A percentile compares a stretch with the other conserved stretches of the same genome.
Conservation (phyloP, 108 stramenopile genomes). For the Aureococcus anophagefferens region DNA sequence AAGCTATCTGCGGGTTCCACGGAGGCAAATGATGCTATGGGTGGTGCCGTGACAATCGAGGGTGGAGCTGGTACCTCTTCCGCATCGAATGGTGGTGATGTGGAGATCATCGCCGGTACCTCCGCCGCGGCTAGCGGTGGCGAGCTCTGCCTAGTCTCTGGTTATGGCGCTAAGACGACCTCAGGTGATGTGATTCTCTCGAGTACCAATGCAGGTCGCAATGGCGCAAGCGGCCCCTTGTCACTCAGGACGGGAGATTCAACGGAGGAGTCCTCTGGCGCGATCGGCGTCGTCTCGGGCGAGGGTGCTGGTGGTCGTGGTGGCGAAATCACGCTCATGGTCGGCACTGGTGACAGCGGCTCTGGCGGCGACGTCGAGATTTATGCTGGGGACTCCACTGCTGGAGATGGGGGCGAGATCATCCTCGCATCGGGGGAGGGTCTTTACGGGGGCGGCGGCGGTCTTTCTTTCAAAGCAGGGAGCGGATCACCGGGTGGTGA, state of each 20-base stretch:
- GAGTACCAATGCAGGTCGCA: not conserved
- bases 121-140: not conserved
- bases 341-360: slow-evolving; percentile 20
- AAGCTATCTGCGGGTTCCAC: not conserved
- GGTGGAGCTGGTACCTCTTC: not conserved
- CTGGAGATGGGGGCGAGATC: slow-evolving; percentile 1
- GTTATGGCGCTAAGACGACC: not conserved
- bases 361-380: slow-evolving; percentile 26
- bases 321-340: slow-evolving; percentile 25
- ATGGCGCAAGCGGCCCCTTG: not conserved
- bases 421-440: slow-evolving; percentile 1
- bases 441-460: not conserved
- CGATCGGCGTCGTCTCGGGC: slow-evolving; percentile 18
- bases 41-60: not conserved
- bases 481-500: not conserved
- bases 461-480: not conserved
- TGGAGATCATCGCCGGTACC: not conserved
- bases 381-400: slow-evolving; percentile 23
- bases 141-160: not conserved
- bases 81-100: not conserved
- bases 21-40: not conserved
- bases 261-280: slow-evolving; percentile 18
- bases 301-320: slow-evolving; percentile 23
- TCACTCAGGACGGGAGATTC: slow-evolving; percentile 10
- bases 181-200: not conserved